phyloP scores from a whole-genome alignment of 192 early-diverging fungal species.

The Linnemannia schmuckeri region DNA sequence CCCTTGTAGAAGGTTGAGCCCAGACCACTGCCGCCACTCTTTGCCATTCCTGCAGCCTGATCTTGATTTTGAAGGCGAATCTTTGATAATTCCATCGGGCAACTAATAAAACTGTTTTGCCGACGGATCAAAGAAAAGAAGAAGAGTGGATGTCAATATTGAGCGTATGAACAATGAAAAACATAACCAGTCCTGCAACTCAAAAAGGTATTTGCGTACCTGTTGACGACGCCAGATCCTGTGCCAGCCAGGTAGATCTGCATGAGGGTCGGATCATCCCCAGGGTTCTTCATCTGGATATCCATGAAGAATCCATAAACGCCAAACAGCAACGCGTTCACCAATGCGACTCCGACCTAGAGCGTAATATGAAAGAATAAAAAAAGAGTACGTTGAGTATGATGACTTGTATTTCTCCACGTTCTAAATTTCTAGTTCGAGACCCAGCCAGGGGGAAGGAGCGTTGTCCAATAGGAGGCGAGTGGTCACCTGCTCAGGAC shows the following conservation, averaged over 20 bases:
- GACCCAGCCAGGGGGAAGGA: background rate
- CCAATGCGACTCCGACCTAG: constrained; percentile 68
- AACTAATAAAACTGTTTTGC: constrained; percentile 64
- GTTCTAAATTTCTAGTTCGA: background rate
- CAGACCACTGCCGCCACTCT: background rate
- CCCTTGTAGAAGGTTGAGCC: constrained; percentile 56
- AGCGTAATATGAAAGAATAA: background rate
- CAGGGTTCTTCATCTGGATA: constrained; percentile 57
- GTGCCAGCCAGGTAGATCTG: constrained; percentile 68
- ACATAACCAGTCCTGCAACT: background rate
- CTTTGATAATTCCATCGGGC: constrained; percentile 71
- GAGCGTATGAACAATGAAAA: background rate
- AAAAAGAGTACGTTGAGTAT: background rate
- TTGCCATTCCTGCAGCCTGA: constrained; percentile 4
- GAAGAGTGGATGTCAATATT: background rate
- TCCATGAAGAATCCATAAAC: constrained; percentile 65
- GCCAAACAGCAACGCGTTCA: constrained; percentile 70
- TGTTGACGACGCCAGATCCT: constrained; percentile 66
- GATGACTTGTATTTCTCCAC: background rate
- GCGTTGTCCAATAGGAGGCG: constrained; percentile 25
- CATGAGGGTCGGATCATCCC: constrained; percentile 54
- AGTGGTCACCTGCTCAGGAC: constrained; percentile 27
- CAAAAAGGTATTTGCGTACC: constrained; percentile 35
- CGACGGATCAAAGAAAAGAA: background rate
- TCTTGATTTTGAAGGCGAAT: constrained; percentile 68